Percentiles rank a stretch among this genome's conserved stretches.
These are phyloP conservation scores for Effrenium voratum DNA, from an alignment of 73 alveolate genomes.

Conservation along the genomic window DNA sequence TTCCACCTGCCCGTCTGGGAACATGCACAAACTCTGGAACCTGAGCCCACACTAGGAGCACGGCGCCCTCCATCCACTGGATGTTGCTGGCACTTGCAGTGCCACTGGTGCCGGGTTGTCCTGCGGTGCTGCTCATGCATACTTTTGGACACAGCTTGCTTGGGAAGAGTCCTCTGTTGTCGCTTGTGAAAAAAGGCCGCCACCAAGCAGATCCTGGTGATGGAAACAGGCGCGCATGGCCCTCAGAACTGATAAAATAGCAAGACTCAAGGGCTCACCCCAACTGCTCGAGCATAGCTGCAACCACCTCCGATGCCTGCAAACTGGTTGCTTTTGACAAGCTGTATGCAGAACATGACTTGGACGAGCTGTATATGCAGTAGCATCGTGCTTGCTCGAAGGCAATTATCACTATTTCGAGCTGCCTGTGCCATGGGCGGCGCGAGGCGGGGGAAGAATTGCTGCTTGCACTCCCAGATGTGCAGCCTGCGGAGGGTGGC, in stretches of 20 bases:
- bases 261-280: neutral
- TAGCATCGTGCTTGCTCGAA: no score
- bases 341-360: no score
- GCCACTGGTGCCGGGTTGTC: constrained; percentile 42
- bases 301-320: constrained; percentile 6
- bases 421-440: constrained; percentile 41
- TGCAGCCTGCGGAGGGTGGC: constrained; percentile 49
- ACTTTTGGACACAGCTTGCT: neutral
- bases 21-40: no score
- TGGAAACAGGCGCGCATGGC: no score
- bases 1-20: no score
- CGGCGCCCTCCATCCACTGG: constrained; percentile 58
- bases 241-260: neutral
- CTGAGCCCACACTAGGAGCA: no score
- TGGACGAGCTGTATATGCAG: no score
- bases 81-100: constrained; percentile 65
- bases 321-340: no score
- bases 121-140: neutral
- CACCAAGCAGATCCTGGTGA: constrained; percentile 68
- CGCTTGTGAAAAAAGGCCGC: constrained; percentile 41
- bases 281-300: constrained; percentile 67
- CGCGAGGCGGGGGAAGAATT: constrained; percentile 77
- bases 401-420: no score
- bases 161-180: constrained; percentile 23
- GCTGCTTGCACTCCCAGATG: constrained; percentile 66